phyloP scores from a whole-genome alignment of 225 moss, liverwort and hornwort species.

The Polytrichum commune region DNA sequence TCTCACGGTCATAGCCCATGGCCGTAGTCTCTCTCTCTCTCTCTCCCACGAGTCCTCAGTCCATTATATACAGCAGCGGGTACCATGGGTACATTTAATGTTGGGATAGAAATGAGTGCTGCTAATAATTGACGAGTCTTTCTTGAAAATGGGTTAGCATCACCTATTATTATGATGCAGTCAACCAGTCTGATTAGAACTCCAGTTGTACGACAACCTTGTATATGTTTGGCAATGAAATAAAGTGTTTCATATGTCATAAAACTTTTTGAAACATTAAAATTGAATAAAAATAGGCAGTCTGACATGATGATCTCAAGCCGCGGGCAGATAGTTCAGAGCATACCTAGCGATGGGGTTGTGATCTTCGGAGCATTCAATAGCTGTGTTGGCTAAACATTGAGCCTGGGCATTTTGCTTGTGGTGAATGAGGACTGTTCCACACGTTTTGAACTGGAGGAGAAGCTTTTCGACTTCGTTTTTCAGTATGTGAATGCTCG shows the following conservation, averaged over 20 bases:
- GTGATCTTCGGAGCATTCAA: conserved; percentile 38
- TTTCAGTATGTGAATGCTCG: conserved; percentile 41
- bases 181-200: not conserved
- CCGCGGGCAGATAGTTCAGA: too few relatives aligned
- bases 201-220: conserved; percentile 1
- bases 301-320: too few relatives aligned
- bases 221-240: conserved; percentile 1
- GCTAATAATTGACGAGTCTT: too few relatives aligned
- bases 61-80: too few relatives aligned
- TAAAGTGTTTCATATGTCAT: not conserved
- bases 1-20: too few relatives aligned
- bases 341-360: conserved; percentile 25
- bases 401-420: conserved; percentile 45
- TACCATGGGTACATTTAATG: too few relatives aligned
- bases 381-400: conserved; percentile 41
- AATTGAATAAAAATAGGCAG: not conserved
- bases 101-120: too few relatives aligned
- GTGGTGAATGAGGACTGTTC: conserved; percentile 33
- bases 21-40: too few relatives aligned
- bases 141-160: too few relatives aligned
- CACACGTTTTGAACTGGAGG: conserved; percentile 44
- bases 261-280: not conserved
- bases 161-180: too few relatives aligned
- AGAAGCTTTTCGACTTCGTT: conserved; percentile 36
- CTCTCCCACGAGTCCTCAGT: too few relatives aligned